phyloP scores from a whole-genome alignment of 2,329 filamentous ascomycete genomes.

The Colletotrichum magnum region DNA sequence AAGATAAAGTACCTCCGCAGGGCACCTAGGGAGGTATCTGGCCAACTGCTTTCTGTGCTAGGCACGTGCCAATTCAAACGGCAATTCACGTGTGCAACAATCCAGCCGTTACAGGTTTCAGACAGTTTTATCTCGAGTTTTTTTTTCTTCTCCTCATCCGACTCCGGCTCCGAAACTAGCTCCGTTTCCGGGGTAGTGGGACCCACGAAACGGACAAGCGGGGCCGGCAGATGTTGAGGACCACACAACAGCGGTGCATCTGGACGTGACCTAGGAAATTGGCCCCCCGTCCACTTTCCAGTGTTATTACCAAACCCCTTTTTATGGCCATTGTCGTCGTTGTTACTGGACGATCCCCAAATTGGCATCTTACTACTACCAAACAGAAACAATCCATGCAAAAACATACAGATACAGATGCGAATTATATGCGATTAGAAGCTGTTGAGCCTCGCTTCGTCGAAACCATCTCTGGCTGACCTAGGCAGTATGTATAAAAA shows the following conservation, averaged over 20 bases:
- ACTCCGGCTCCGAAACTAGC: not conserved
- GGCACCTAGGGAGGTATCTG: too few species aligned
- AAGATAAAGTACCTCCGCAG: too few species aligned
- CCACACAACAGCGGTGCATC: too few species aligned
- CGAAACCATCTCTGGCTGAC: not conserved
- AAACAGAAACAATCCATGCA: not conserved
- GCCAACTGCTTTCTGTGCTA: too few species aligned
- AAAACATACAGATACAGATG: not conserved
- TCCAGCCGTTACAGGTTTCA: not conserved
- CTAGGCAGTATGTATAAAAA: not conserved
- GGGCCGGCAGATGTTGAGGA: too few species aligned
- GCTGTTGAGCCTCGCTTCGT: not conserved
- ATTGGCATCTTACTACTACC: too few species aligned
- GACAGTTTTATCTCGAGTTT: not conserved
- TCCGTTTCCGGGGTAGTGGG: not conserved
- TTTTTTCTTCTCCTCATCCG: not conserved
- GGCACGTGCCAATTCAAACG: not conserved
- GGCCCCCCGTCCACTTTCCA: too few species aligned
- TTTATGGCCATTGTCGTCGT: too few species aligned
- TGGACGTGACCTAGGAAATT: too few species aligned
- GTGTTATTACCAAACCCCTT: too few species aligned
- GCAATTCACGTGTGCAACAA: not conserved
- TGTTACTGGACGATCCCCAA: too few species aligned
- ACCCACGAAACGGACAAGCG: not conserved
- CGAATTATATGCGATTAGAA: slow-evolving; percentile 1